Percentiles rank a stretch among this genome's conserved stretches.
These are phyloP conservation scores for Avena insularis DNA, from an alignment of 176 grass and related monocot genomes.

Conservation along the genomic window DNA sequence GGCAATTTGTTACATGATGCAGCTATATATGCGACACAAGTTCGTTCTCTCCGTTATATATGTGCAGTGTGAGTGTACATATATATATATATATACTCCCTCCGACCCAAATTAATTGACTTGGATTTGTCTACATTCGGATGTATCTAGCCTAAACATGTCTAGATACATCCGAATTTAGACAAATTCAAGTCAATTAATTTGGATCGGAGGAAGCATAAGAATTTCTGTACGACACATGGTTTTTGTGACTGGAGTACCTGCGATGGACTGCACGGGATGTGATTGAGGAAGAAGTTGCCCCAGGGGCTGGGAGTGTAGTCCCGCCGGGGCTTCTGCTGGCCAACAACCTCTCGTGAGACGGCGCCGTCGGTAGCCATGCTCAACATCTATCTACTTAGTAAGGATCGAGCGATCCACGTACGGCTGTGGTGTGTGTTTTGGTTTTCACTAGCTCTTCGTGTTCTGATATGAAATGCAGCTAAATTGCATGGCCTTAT, in stretches of 20 bases:
- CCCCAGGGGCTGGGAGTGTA: slow-evolving; percentile 15
- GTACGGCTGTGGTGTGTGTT: background rate
- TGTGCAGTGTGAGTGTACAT: no score
- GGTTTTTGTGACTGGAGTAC: background rate
- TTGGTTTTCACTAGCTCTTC: background rate
- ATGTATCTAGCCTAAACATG: no score
- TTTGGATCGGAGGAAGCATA: no score
- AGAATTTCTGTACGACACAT: no score
- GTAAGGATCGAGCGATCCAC: background rate
- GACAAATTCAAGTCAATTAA: no score
- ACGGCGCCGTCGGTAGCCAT: background rate
- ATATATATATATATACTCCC: no score
- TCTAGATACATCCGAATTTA: no score
- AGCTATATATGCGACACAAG: no score
- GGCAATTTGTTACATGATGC: no score
- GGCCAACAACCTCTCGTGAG: background rate
- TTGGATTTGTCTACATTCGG: no score
- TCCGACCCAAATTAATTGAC: no score
- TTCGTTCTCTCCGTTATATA: no score
- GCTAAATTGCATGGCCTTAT: background rate
- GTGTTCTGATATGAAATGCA: background rate
- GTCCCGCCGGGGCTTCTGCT: background rate
- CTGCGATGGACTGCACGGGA: background rate
- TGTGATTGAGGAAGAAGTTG: slow-evolving; percentile 9
- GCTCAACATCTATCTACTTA: background rate